Conservation (phyloP, 2,329 filamentous ascomycete species). For the Beauveria sp. region DNA sequence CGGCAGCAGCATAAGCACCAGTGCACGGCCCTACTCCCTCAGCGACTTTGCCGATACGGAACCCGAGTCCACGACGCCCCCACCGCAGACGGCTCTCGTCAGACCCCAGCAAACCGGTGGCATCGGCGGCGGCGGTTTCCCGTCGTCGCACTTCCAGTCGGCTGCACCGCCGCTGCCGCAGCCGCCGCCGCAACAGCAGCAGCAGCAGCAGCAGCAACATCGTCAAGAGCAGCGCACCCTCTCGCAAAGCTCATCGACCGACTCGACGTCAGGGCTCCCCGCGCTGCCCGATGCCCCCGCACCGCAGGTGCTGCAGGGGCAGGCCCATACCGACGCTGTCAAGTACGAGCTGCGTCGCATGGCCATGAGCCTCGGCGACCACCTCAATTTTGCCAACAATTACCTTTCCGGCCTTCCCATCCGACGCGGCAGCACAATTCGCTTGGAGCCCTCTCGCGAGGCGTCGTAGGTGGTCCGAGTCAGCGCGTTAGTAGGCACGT, state of each 20-base stretch:
- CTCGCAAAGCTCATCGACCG: conserved; percentile 12
- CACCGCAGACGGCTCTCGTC: conserved; percentile 24
- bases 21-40: conserved; percentile 28
- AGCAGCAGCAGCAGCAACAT: conserved; percentile 15
- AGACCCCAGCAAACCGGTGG: conserved; percentile 12
- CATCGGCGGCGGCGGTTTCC: conserved; percentile 13
- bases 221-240: conserved; percentile 15
- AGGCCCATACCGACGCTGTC: conserved; percentile 43
- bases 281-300: conserved; percentile 39
- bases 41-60: conserved; percentile 35
- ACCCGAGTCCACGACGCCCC: conserved; percentile 24
- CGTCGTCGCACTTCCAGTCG: conserved; percentile 11
- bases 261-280: conserved; percentile 20
- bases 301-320: conserved; percentile 46
- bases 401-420: conserved; percentile 35
- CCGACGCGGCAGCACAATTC: conserved; percentile 25
- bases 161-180: conserved; percentile 13
- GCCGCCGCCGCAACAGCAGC: conserved; percentile 13
- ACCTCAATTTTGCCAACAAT: conserved; percentile 37
- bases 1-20: neutral
- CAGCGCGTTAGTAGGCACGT: too few relatives aligned
- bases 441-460: conserved; percentile 21
- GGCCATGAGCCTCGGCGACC: conserved; percentile 41
- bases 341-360: conserved; percentile 43
- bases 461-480: neutral